Percentiles rank a stretch among this genome's conserved stretches.
Evolutionary conservation across 2,329 filamentous ascomycete species (phyloP).

Genomic region (Rachicladosporium sp.): DNA sequence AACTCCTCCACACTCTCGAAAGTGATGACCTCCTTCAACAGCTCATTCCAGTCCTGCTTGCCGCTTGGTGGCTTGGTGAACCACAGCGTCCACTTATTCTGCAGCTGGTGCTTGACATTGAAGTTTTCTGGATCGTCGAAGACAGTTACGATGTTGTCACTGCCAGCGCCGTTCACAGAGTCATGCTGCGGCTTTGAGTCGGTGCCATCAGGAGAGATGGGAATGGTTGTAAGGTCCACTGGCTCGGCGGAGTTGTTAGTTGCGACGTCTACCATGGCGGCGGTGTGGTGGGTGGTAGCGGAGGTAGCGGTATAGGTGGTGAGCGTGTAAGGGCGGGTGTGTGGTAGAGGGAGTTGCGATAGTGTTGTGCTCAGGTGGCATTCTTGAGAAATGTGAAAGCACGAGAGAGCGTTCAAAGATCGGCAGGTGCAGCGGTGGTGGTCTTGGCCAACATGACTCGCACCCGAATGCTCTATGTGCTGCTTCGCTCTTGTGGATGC

Average conservation of each 20-base stretch:
- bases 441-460: too few relatives aligned
- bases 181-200: conserved; percentile 35
- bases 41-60: conserved; percentile 95
- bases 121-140: conserved; percentile 99
- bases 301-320: conserved; percentile 1
- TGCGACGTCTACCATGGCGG: conserved; percentile 25
- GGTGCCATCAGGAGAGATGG: conserved; percentile 39
- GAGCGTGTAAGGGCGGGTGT: not conserved
- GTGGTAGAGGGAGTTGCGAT: too few relatives aligned
- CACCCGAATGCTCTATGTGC: too few relatives aligned
- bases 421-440: too few relatives aligned
- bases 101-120: conserved; percentile 96
- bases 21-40: conserved; percentile 95
- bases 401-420: too few relatives aligned
- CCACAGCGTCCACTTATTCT: conserved; percentile 98
- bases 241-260: conserved; percentile 21
- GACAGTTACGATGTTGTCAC: conserved; percentile 66
- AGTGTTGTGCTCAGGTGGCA: too few relatives aligned
- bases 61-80: conserved; percentile 96
- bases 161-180: conserved; percentile 24
- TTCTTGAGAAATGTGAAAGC: too few relatives aligned
- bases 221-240: conserved; percentile 44
- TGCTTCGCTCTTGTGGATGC: too few relatives aligned
- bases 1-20: conserved; percentile 99
- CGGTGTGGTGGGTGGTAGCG: conserved; percentile 5